Evolutionary conservation across 2,329 filamentous ascomycete species (phyloP).

Genomic region (Tolypocladium cylindrosporum): DNA sequence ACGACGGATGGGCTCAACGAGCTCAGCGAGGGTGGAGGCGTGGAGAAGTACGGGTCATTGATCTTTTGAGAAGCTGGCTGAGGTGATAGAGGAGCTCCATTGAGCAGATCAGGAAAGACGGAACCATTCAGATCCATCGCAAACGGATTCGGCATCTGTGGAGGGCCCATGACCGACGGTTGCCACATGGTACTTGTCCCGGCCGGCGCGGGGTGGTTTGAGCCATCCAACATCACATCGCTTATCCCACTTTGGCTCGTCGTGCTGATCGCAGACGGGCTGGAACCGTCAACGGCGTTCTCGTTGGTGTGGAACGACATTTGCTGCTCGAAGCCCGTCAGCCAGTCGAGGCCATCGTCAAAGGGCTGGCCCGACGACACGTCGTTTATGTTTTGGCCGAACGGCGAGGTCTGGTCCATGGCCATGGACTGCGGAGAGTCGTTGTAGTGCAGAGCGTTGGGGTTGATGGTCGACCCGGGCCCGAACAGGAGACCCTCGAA

Average conservation of each 20-base stretch:
- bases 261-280: constrained; percentile 90
- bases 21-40: constrained; percentile 63
- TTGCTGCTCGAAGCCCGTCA: constrained; percentile 68
- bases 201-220: constrained; percentile 49
- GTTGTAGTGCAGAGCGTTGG: constrained; percentile 71
- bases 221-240: constrained; percentile 83
- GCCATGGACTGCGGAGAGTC: constrained; percentile 62
- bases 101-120: constrained; percentile 68
- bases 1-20: constrained; percentile 64
- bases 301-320: constrained; percentile 65
- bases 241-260: constrained; percentile 86
- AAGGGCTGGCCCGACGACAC: constrained; percentile 48
- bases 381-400: constrained; percentile 45
- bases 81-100: constrained; percentile 64
- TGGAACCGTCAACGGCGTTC: constrained; percentile 81
- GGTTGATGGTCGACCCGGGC: constrained; percentile 56
- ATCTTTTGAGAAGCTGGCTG: constrained; percentile 62
- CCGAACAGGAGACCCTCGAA: constrained; percentile 54
- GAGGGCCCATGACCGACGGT: constrained; percentile 57
- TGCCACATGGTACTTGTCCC: constrained; percentile 57
- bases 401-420: constrained; percentile 52
- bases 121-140: constrained; percentile 64
- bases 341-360: constrained; percentile 78
- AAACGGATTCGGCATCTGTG: constrained; percentile 59
- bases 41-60: constrained; percentile 69